A percentile compares a stretch with the other conserved stretches of the same genome.
These are phyloP conservation scores for Mycena floridula DNA, from an alignment of 768 basidiomycete species.

Conservation along the genomic window DNA sequence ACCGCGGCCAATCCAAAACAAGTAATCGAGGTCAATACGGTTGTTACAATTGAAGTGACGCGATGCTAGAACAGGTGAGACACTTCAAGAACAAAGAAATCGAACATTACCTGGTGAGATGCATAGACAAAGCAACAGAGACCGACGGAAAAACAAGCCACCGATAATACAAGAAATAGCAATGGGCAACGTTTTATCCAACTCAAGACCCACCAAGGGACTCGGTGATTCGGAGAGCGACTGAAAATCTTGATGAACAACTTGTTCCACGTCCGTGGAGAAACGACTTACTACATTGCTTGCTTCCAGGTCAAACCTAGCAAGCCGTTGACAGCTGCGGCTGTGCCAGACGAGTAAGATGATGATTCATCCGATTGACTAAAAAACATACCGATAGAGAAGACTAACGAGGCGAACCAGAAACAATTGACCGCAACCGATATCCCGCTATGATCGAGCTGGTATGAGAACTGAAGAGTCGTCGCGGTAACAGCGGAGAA, in stretches of 20 bases:
- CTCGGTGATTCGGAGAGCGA: conserved; percentile 67
- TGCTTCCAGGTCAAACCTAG: conserved; percentile 75
- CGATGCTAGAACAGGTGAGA: conserved; percentile 30
- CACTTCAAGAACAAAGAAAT: background rate
- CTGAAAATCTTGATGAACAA: conserved; percentile 22
- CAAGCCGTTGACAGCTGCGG: conserved; percentile 67
- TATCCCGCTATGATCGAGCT: conserved; percentile 25
- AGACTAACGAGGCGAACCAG: conserved; percentile 71
- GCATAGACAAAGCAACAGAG: conserved; percentile 74
- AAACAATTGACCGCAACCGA: conserved; percentile 58
- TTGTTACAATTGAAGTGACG: conserved; percentile 63
- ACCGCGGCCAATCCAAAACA: conserved; percentile 66
- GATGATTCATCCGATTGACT: no score
- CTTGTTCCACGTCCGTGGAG: background rate
- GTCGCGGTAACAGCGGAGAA: conserved; percentile 20
- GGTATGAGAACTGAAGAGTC: conserved; percentile 62
- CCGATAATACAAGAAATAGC: conserved; percentile 77
- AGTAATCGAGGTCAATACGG: conserved; percentile 69
- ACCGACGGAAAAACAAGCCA: conserved; percentile 75
- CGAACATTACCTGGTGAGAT: conserved; percentile 50
- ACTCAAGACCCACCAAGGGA: conserved; percentile 78
- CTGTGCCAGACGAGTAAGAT: no score
- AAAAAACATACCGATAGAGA: no score
- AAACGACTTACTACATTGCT: conserved; percentile 64
- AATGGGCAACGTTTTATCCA: conserved; percentile 84